Percentiles rank a stretch among this genome's conserved stretches.
These are phyloP conservation scores for Pseudocercospora fijiensis DNA, from an alignment of 2,329 filamentous ascomycete species.

Conservation along the genomic window DNA sequence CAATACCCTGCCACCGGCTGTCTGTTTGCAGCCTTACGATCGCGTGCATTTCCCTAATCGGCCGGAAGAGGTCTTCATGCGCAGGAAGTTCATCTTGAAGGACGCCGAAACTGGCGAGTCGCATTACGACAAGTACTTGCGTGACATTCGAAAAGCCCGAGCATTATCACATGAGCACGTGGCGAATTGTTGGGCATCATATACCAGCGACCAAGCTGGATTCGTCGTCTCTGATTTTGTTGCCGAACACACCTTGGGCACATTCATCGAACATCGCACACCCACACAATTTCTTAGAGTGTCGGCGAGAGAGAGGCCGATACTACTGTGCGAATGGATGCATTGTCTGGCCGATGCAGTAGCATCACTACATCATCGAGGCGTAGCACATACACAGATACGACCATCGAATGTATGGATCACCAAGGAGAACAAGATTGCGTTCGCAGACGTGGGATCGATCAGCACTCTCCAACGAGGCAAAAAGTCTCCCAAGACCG, in stretches of 20 bases:
- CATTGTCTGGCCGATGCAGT: conserved; percentile 69
- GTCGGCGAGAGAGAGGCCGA: conserved; percentile 59
- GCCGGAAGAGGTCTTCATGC: conserved; percentile 53
- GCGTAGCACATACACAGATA: conserved; percentile 66
- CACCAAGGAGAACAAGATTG: conserved; percentile 63
- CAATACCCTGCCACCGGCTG: conserved; percentile 56
- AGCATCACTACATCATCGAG: conserved; percentile 64
- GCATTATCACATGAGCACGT: conserved; percentile 66
- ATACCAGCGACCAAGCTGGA: conserved; percentile 62
- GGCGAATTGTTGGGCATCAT: conserved; percentile 69
- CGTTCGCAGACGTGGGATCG: conserved; percentile 61
- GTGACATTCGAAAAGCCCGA: conserved; percentile 60
- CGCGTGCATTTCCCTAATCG: conserved; percentile 65
- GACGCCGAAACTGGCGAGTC: conserved; percentile 32
- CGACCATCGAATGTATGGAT: conserved; percentile 70
- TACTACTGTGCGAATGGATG: conserved; percentile 69
- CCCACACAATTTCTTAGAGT: conserved; percentile 63
- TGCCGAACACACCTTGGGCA: conserved; percentile 65
- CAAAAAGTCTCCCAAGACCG: conserved; percentile 61
- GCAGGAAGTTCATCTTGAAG: conserved; percentile 36
- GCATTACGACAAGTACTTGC: conserved; percentile 54
- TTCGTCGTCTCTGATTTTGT: conserved; percentile 68
- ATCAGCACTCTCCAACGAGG: conserved; percentile 52
- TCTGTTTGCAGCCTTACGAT: conserved; percentile 51
- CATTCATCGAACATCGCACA: conserved; percentile 62